Conservation (phyloP, 2,329 filamentous ascomycete species). For the Mariannaea sp. region DNA sequence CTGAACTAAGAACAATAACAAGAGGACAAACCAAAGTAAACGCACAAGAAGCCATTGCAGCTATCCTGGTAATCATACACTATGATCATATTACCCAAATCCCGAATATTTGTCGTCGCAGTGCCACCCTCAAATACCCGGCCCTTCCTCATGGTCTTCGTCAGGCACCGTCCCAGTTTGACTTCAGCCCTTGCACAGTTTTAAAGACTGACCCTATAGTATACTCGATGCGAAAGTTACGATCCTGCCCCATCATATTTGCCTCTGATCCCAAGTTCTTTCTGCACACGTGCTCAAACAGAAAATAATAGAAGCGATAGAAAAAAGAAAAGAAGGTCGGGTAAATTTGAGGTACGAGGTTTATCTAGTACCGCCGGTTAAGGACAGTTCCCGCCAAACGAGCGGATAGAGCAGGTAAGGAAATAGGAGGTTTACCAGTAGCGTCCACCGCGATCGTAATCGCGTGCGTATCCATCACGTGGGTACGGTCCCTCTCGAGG, state of each 20-base stretch:
- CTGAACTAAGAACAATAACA: slow-evolving; percentile 9
- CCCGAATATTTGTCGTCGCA: slow-evolving; percentile 21
- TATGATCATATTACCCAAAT: slow-evolving; percentile 38
- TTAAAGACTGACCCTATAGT: slow-evolving; percentile 23
- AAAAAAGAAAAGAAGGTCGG: slow-evolving; percentile 18
- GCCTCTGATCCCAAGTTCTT: slow-evolving; percentile 26
- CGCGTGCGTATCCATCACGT: slow-evolving; percentile 50
- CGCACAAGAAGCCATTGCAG: slow-evolving; percentile 25
- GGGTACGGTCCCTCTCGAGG: slow-evolving; percentile 49
- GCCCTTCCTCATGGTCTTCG: slow-evolving; percentile 27
- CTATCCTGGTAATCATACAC: slow-evolving; percentile 36
- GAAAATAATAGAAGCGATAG: slow-evolving; percentile 22
- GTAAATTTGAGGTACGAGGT: slow-evolving; percentile 24
- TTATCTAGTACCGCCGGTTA: slow-evolving; percentile 45
- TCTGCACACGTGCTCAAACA: slow-evolving; percentile 22
- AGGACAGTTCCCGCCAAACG: slow-evolving; percentile 42
- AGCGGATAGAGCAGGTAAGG: slow-evolving; percentile 34
- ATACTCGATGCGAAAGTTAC: slow-evolving; percentile 31
- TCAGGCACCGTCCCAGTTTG: slow-evolving; percentile 22
- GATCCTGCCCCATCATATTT: slow-evolving; percentile 19
- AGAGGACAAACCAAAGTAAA: slow-evolving; percentile 15
- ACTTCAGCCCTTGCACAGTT: slow-evolving; percentile 23
- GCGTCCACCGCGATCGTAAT: slow-evolving; percentile 56
- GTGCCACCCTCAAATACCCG: slow-evolving; percentile 21
- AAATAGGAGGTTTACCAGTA: slow-evolving; percentile 54